Percentiles rank a stretch among this genome's conserved stretches.
phyloP scores from a whole-genome alignment of 768 basidiomycete genomes.

The Rhodotorula babjevae region DNA sequence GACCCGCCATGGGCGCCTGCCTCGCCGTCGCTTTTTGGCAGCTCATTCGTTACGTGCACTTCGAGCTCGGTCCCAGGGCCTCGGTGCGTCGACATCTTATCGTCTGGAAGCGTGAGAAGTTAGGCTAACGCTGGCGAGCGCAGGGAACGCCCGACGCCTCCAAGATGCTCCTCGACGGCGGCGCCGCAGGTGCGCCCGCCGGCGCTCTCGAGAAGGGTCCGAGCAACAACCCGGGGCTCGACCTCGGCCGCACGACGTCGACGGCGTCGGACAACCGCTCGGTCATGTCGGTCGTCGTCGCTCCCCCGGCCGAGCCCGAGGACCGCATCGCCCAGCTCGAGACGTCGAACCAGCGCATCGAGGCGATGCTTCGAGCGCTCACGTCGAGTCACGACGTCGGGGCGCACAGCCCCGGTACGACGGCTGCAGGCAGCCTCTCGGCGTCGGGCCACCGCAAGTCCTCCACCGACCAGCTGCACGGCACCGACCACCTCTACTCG shows the following conservation, averaged over 20 bases:
- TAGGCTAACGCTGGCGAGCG: too few relatives aligned
- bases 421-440: background rate
- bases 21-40: conserved; percentile 8
- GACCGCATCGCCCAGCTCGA: conserved; percentile 9
- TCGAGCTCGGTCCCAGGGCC: conserved; percentile 4
- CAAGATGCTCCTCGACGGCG: too few relatives aligned
- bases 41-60: conserved; percentile 11
- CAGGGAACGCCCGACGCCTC: too few relatives aligned
- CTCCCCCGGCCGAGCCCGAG: background rate
- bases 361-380: conserved; percentile 6
- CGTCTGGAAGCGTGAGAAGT: too few relatives aligned
- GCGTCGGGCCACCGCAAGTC: too few relatives aligned
- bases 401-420: background rate
- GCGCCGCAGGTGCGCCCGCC: too few relatives aligned
- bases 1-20: background rate
- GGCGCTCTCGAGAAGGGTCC: too few relatives aligned
- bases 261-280: background rate
- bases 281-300: background rate
- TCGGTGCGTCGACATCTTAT: background rate
- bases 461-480: too few relatives aligned
- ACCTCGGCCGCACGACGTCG: background rate
- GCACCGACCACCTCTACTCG: too few relatives aligned
- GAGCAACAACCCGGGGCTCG: too few relatives aligned
- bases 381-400: background rate
- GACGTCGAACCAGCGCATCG: conserved; percentile 11